Conservation (phyloP, 306 rosid species). For the Psophocarpus tetragonolobus region DNA sequence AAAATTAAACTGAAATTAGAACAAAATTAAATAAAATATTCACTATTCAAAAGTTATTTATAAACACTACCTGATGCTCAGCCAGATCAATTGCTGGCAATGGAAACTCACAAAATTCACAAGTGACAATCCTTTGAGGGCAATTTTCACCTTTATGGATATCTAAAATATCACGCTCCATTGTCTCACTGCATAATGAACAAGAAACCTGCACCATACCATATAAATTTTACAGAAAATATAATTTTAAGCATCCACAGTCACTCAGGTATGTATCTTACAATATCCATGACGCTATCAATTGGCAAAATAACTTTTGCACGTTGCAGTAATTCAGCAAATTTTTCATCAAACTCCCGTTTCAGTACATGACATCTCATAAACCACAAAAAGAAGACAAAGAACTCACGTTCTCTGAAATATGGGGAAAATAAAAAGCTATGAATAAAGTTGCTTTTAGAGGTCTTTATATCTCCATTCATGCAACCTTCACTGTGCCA, state of each 20-base stretch:
- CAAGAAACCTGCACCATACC: conserved; percentile 69
- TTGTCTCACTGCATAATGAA: conserved; percentile 79
- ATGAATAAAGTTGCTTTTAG: background rate
- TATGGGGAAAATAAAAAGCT: background rate
- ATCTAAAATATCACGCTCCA: conserved; percentile 78
- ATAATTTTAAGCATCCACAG: background rate
- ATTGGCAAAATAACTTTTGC: background rate
- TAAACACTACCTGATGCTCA: conserved; percentile 77
- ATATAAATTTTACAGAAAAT: background rate
- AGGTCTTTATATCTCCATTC: conserved; percentile 1
- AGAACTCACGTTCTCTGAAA: background rate
- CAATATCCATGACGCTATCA: conserved; percentile 4
- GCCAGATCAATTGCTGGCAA: conserved; percentile 85
- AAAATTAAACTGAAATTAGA: conserved; percentile 18
- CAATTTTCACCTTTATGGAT: conserved; percentile 85
- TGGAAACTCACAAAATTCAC: conserved; percentile 96
- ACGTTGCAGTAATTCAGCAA: background rate
- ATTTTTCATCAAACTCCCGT: background rate
- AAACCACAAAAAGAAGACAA: background rate
- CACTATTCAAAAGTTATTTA: conserved; percentile 9
- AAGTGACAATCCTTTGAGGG: conserved; percentile 81
- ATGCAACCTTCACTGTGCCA: conserved; percentile 3
- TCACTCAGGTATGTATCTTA: conserved; percentile 2
- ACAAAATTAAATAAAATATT: background rate
- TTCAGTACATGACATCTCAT: background rate